Percentiles rank a stretch among this genome's conserved stretches.
Evolutionary conservation across 148 eudicot species (phyloP).

Genomic region (Chenopodium suecicum): DNA sequence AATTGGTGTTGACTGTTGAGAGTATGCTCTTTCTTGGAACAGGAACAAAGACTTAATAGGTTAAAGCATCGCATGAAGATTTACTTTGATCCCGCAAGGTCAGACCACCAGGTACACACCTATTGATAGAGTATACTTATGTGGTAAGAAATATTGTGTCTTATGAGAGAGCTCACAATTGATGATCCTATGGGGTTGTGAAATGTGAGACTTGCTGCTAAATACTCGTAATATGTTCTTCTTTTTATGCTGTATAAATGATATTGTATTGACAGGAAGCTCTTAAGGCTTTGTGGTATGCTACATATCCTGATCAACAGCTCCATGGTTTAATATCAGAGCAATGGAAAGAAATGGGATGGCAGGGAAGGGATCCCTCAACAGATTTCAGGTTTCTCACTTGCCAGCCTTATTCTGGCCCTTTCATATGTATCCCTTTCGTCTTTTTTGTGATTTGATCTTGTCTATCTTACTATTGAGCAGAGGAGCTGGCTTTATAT

Average conservation of each 20-base stretch:
- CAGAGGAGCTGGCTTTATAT: conserved; percentile 95
- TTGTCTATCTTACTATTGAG: conserved; percentile 24
- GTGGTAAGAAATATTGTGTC: background rate
- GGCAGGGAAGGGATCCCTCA: conserved; percentile 93
- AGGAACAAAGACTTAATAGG: conserved; percentile 76
- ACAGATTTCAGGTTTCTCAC: conserved; percentile 76
- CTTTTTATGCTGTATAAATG: background rate
- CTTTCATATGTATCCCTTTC: background rate
- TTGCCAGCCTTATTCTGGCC: background rate
- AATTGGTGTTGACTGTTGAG: background rate
- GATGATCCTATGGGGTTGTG: background rate
- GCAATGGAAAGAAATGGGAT: conserved; percentile 97
- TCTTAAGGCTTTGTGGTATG: conserved; percentile 73
- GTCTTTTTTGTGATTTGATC: background rate
- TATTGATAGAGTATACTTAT: background rate
- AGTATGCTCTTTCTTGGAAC: conserved; percentile 24
- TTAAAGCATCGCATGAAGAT: conserved; percentile 67
- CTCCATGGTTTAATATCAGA: conserved; percentile 70
- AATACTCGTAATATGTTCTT: too few relatives aligned
- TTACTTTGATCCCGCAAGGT: conserved; percentile 59
- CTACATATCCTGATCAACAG: conserved; percentile 64
- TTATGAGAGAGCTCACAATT: background rate
- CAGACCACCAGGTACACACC: conserved; percentile 63
- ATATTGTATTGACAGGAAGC: conserved; percentile 52
- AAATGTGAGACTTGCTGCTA: background rate